Base-by-base conservation (phyloP, 2,329 filamentous ascomycete genomes). In the Bipolaris cookei region DNA sequence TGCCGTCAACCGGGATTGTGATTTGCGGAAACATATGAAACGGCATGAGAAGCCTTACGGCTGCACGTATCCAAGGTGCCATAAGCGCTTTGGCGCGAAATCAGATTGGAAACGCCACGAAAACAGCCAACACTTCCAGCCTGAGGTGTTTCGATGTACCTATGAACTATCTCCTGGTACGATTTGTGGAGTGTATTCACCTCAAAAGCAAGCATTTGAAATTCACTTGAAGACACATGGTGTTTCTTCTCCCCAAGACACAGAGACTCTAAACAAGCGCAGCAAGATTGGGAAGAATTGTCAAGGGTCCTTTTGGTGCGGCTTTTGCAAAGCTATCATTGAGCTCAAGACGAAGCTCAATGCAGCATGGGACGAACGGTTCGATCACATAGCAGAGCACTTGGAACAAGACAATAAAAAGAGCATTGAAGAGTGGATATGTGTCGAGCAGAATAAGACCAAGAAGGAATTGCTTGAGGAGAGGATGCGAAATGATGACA, bases 21-120 rank as follows among this genome's bases (percentile, higher is more conserved):
- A 80, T 50, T 61, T 80, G 57, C 77, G 72, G 63, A 97, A 97
- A 74, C 93, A 97, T 72, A 81, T 86, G 74, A 94, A 92, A 71
- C 86, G 92, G 1, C 93, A 97, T 73, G 83, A 85, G 6, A 88
- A 87, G 63, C 93, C 92, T 0, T 97, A 94, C 61, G 88, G 87
- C 11, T 97, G 93, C 75, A 96, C 92, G 0, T 90, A 88, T 62
- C 76, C 81, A 7, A 76, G 79, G 28, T 97, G 93, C 69, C 75
- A 77, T 46, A 92, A 91, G 69, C 81, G 73, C 0, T 97, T 97
- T 65, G 93, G 93, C n/a, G 93, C 90, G 75, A 96, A 97, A 72
- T 93, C 92, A 57, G 93, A 97, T 75, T 97, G 87, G 93, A 96
- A 96, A 72, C 86, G 93, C 1, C 93, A 97, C 69, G 94, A 97